Percentiles rank a stretch among this genome's conserved stretches.
phyloP scores from a whole-genome alignment of 768 basidiomycete species.

The Butyriboletus loyo region DNA sequence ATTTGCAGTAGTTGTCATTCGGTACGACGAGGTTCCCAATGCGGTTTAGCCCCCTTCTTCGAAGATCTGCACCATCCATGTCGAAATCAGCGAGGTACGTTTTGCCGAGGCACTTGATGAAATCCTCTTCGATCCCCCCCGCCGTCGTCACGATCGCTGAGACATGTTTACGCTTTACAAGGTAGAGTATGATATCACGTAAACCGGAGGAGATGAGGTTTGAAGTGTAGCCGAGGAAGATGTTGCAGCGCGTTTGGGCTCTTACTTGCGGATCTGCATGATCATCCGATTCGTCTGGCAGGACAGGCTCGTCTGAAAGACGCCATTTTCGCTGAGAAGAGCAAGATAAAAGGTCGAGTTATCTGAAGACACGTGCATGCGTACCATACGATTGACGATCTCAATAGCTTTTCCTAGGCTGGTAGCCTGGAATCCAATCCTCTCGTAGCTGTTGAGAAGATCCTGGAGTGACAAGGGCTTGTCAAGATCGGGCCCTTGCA shows the following conservation, averaged over 20 bases:
- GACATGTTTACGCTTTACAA: conserved; percentile 91
- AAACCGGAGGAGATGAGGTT: conserved; percentile 98
- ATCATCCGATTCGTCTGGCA: conserved; percentile 68
- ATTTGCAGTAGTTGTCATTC: conserved; percentile 98
- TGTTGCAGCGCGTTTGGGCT: conserved; percentile 70
- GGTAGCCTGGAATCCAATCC: conserved; percentile 97
- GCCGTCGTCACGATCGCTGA: conserved; percentile 93
- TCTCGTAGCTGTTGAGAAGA: conserved; percentile 76
- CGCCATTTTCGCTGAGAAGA: conserved; percentile 75
- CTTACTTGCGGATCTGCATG: conserved; percentile 57
- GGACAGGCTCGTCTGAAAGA: conserved; percentile 77
- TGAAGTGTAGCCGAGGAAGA: conserved; percentile 98
- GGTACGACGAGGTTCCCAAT: conserved; percentile 96
- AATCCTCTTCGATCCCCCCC: conserved; percentile 97
- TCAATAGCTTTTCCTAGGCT: conserved; percentile 85
- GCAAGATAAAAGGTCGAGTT: background rate
- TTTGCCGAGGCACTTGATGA: conserved; percentile 97
- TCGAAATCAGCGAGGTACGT: conserved; percentile 94
- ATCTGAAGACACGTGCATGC: conserved; percentile 2
- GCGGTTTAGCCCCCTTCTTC: conserved; percentile 90
- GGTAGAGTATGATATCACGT: conserved; percentile 86
- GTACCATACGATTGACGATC: conserved; percentile 91
- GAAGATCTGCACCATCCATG: conserved; percentile 83
- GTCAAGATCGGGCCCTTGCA: conserved; percentile 88
- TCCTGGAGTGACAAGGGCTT: conserved; percentile 58